Evolutionary conservation across 176 grass and related monocot species (phyloP).

Genomic region (Zoysia japonica): DNA sequence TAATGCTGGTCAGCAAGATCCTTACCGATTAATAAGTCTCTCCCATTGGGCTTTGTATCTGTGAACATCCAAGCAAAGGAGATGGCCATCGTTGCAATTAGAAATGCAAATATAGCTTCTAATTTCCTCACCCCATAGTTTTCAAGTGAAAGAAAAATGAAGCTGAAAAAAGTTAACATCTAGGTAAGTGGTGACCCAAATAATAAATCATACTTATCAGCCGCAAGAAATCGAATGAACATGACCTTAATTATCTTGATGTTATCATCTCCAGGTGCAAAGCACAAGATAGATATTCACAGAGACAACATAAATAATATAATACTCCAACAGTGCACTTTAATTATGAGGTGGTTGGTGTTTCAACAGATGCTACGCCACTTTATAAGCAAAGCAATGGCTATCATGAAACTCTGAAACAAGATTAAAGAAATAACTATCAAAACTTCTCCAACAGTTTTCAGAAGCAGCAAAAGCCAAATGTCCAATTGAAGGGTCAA

Average conservation of each 20-base stretch:
- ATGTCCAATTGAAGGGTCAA: constrained; percentile 23
- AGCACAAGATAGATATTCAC: constrained; percentile 11
- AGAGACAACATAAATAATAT: not conserved
- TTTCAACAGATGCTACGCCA: not conserved
- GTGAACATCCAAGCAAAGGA: constrained; percentile 96
- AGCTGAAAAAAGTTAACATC: constrained; percentile 56
- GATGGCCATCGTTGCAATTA: constrained; percentile 91
- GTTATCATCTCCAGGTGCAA: constrained; percentile 17
- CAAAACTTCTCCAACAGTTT: constrained; percentile 11
- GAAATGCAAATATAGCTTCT: constrained; percentile 82
- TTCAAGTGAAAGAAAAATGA: constrained; percentile 94
- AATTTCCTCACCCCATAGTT: constrained; percentile 98
- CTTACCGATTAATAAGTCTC: constrained; percentile 53
- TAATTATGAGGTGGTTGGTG: not conserved
- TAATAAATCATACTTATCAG: not conserved
- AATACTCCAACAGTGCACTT: not conserved
- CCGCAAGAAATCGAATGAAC: not conserved
- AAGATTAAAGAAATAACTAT: not conserved
- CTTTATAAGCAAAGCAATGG: constrained; percentile 16
- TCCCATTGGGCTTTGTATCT: constrained; percentile 68
- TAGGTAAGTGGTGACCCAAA: constrained; percentile 6
- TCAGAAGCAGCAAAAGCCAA: not conserved
- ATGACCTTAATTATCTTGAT: constrained; percentile 1
- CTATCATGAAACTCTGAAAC: not conserved
- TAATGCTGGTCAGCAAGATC: constrained; percentile 24